Conservation (phyloP, 2,329 filamentous ascomycete genomes). For the Colletotrichum sp. region DNA sequence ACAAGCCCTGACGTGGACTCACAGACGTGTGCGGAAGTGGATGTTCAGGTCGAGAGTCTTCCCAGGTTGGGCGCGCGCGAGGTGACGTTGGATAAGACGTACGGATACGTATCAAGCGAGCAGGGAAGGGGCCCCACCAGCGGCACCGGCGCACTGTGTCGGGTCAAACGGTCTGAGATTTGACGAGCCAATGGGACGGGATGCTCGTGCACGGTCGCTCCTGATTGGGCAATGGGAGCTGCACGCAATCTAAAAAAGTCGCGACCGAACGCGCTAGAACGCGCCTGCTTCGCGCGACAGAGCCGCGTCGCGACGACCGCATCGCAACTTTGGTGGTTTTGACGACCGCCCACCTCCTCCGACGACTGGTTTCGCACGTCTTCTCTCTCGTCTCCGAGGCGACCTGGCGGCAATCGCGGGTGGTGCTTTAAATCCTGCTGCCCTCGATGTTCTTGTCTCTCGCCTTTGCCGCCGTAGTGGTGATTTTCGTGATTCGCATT, state of each 20-base stretch:
- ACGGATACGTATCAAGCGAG: constrained; percentile 9
- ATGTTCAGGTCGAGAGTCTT: not conserved
- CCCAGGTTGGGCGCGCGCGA: not conserved
- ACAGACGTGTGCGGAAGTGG: not conserved
- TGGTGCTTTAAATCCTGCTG: not conserved
- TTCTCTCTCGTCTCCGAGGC: not conserved
- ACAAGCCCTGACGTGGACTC: not conserved
- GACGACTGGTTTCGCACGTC: not conserved
- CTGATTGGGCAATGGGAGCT: constrained; percentile 8
- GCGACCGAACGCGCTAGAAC: constrained; percentile 1
- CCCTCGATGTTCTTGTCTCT: not conserved
- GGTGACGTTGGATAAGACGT: constrained; percentile 4
- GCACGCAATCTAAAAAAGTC: constrained; percentile 12
- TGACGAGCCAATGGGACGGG: not conserved
- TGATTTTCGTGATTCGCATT: not conserved
- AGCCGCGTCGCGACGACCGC: constrained; percentile 6
- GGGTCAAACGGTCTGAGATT: not conserved
- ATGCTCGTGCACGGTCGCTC: fast-evolving
- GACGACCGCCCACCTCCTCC: not conserved
- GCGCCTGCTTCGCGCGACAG: constrained; percentile 8
- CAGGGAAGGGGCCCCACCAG: not conserved
- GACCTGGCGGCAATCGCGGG: constrained; percentile 6
- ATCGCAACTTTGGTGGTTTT: not conserved
- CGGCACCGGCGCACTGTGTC: constrained; percentile 6
- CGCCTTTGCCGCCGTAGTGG: not conserved